phyloP scores from a whole-genome alignment of 257 asterid genomes.

The Solanum phureja region DNA sequence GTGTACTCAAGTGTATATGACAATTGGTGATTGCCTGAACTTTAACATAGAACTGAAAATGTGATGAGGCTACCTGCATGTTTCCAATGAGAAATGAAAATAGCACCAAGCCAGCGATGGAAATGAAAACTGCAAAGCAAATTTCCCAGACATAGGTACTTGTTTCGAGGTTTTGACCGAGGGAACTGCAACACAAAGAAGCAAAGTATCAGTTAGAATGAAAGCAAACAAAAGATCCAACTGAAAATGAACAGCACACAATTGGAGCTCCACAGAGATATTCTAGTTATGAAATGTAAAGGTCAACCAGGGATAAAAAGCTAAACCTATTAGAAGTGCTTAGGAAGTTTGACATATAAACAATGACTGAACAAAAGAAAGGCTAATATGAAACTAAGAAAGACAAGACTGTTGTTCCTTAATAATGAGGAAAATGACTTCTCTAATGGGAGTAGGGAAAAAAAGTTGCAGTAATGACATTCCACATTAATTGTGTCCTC shows the following conservation, averaged over 20 bases:
- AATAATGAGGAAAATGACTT: background rate
- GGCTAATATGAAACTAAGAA: background rate
- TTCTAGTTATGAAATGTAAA: background rate
- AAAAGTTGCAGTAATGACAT: background rate
- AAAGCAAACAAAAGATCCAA: background rate
- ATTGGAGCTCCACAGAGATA: background rate
- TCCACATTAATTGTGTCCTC: background rate
- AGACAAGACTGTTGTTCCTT: background rate
- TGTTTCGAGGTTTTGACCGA: conserved; percentile 94
- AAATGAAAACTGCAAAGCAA: conserved; percentile 86
- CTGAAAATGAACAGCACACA: background rate
- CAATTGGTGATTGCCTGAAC: background rate
- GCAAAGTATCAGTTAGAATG: background rate
- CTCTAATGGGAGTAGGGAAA: background rate
- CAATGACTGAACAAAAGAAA: background rate
- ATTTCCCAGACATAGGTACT: conserved; percentile 93
- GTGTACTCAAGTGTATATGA: background rate
- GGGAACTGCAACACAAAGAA: conserved; percentile 52
- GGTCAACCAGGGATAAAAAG: background rate
- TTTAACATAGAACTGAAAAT: background rate
- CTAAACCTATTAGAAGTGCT: background rate
- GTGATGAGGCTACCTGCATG: conserved; percentile 68
- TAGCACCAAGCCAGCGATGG: conserved; percentile 91
- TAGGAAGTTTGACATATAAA: background rate
- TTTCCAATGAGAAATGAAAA: conserved; percentile 93